Conservation (phyloP, 1,284 basidiomycete species). For the Cystobasidium sp. region DNA sequence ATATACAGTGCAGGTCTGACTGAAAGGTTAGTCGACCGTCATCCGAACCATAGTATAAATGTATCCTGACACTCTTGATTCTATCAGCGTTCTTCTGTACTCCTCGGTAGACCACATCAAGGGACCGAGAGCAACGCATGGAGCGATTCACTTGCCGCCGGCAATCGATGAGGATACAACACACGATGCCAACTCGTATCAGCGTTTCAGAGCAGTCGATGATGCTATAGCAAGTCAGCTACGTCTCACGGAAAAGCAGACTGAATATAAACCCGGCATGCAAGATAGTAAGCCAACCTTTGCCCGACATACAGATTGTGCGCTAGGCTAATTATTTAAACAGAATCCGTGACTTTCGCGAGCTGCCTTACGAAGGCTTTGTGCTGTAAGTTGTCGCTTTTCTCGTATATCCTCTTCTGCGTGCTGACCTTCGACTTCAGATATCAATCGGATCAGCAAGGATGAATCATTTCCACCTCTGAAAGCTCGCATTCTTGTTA, state of each 20-base stretch:
- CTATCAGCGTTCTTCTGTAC: constrained; percentile 70
- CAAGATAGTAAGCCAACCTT: constrained; percentile 28
- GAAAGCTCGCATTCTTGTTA: constrained; percentile 78
- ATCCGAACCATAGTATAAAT: background rate
- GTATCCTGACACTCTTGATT: background rate
- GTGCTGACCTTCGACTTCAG: constrained; percentile 59
- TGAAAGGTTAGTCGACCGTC: constrained; percentile 63
- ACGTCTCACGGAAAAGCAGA: constrained; percentile 65
- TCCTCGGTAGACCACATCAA: constrained; percentile 63
- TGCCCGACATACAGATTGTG: background rate
- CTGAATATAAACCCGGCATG: constrained; percentile 65
- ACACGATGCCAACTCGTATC: constrained; percentile 75
- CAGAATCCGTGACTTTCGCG: constrained; percentile 70
- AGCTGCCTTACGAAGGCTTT: constrained; percentile 84
- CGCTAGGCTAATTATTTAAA: background rate
- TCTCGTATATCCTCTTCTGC: background rate
- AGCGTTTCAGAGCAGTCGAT: constrained; percentile 68
- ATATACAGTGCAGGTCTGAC: constrained; percentile 86
- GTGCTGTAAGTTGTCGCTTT: constrained; percentile 68
- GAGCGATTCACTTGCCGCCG: constrained; percentile 31
- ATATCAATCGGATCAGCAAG: constrained; percentile 76
- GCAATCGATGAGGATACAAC: constrained; percentile 19
- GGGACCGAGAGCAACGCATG: constrained; percentile 13
- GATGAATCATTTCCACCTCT: constrained; percentile 57
- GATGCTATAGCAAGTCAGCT: constrained; percentile 71